These are phyloP conservation scores for Diplodia seriata DNA, from an alignment of 2,329 filamentous ascomycete species.

Conservation along the genomic window DNA sequence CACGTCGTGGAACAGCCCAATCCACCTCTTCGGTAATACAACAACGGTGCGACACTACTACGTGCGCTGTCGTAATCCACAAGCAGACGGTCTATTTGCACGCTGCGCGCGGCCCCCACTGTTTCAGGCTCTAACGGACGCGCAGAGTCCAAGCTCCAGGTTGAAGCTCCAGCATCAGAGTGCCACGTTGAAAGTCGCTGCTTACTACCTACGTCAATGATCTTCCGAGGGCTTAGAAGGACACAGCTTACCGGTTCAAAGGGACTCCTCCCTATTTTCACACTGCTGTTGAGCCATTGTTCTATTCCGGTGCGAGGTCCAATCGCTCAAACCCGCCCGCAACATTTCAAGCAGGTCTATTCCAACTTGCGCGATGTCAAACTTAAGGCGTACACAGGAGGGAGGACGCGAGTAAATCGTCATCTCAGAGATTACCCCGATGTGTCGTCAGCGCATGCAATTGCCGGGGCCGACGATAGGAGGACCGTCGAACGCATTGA, in stretches of 20 bases:
- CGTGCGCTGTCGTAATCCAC: neutral
- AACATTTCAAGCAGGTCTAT: neutral
- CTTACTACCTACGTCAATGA: neutral
- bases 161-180: neutral
- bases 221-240: neutral
- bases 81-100: neutral
- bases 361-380: no score
- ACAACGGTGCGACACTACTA: neutral
- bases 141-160: neutral
- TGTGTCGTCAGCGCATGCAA: slow-evolving; percentile 1
- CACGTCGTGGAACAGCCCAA: neutral
- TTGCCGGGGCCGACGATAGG: neutral
- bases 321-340: slow-evolving; percentile 6
- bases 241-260: neutral
- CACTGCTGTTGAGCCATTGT: neutral
- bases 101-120: neutral
- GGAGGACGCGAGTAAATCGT: neutral
- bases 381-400: neutral
- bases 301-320: neutral
- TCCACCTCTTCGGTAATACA: neutral
- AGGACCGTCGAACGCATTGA: neutral
- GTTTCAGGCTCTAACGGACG: neutral
- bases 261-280: neutral
- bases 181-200: neutral
- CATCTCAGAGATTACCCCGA: neutral